phyloP scores from a whole-genome alignment of 257 asterid species.

The Dorcoceras hygrometricum region DNA sequence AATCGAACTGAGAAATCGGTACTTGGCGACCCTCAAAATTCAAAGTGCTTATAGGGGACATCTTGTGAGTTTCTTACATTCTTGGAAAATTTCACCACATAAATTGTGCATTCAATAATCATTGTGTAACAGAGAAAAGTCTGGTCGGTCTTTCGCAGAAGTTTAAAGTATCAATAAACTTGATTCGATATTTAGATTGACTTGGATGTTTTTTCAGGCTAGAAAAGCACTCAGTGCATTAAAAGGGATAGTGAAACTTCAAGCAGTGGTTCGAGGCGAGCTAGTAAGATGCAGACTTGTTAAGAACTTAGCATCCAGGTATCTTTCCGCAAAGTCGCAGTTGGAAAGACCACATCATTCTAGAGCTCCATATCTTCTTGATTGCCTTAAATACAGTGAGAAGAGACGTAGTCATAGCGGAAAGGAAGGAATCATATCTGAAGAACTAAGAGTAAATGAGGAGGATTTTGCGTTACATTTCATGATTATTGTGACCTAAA shows the following conservation, averaged over 20 bases:
- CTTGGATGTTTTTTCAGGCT: slow-evolving; percentile 45
- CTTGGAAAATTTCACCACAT: background rate
- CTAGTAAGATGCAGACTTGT: slow-evolving; percentile 48
- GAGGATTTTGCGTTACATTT: background rate
- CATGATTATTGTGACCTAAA: background rate
- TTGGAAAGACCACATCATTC: slow-evolving; percentile 30
- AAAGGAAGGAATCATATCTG: slow-evolving; percentile 35
- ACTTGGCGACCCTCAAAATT: slow-evolving; percentile 50
- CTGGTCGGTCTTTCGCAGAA: background rate
- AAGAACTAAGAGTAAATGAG: slow-evolving; percentile 45
- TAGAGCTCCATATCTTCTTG: slow-evolving; percentile 41
- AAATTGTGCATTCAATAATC: background rate
- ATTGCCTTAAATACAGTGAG: slow-evolving; percentile 39
- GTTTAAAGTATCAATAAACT: no score
- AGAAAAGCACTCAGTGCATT: slow-evolving; percentile 76
- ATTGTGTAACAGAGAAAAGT: background rate
- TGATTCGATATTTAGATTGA: background rate
- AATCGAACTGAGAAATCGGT: slow-evolving; percentile 25
- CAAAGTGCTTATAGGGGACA: slow-evolving; percentile 70
- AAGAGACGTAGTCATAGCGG: slow-evolving; percentile 39
- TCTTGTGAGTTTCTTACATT: slow-evolving; percentile 54
- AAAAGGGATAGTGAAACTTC: slow-evolving; percentile 77
- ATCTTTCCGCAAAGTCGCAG: slow-evolving; percentile 23
- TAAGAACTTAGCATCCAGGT: slow-evolving; percentile 25
- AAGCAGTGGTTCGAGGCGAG: slow-evolving; percentile 81